Evolutionary conservation across 1,139 yeast genomes (phyloP).

Genomic region (Kluyveromyces sp.): DNA sequence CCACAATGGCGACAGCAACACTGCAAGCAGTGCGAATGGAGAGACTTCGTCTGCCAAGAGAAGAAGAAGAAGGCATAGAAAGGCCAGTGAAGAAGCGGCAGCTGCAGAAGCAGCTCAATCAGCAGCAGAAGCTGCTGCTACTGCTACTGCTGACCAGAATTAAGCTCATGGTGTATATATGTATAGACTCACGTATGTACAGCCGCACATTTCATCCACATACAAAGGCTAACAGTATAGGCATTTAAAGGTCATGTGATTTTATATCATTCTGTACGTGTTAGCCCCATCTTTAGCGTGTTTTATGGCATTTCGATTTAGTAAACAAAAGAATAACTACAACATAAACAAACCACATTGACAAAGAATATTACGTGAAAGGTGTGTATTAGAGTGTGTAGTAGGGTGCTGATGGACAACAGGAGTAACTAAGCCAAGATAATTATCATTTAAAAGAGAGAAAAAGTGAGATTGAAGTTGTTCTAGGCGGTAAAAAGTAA

Average conservation of each 20-base stretch:
- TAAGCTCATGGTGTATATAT: no score
- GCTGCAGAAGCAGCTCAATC: neutral
- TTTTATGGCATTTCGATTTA: no score
- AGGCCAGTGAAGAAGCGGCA: neutral
- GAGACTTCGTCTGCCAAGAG: constrained; percentile 7
- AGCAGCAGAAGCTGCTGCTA: no score
- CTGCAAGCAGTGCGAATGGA: no score
- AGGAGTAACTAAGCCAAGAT: neutral
- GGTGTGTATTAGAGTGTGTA: no score
- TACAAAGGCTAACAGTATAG: neutral
- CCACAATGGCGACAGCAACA: neutral
- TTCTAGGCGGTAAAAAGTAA: neutral
- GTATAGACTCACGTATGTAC: no score
- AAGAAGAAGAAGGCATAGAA: constrained; percentile 21
- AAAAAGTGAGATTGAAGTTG: neutral
- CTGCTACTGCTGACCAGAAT: no score
- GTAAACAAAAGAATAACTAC: no score
- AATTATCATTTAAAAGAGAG: neutral
- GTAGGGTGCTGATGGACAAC: no score
- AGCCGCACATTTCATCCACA: neutral
- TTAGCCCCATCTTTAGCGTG: neutral
- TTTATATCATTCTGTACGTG: neutral
- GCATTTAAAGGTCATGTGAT: neutral
- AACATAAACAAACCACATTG: no score
- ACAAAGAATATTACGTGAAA: no score